A percentile compares a stretch with the other conserved stretches of the same genome.
phyloP scores from a whole-genome alignment of 2,329 filamentous ascomycete species.

The Ceratocystis papillata region DNA sequence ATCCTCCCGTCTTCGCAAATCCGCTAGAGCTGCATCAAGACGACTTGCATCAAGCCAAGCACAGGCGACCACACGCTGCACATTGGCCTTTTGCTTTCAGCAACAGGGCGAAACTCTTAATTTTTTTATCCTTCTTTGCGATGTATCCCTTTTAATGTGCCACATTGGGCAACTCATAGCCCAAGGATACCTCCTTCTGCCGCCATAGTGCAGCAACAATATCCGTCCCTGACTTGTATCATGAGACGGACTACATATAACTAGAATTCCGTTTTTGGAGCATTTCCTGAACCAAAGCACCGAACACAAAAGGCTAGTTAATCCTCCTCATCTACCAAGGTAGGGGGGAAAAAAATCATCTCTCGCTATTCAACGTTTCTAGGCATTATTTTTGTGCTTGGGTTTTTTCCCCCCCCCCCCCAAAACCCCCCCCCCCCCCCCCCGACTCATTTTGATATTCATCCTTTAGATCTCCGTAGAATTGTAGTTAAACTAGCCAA shows the following conservation, averaged over 20 bases:
- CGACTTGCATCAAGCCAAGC: not conserved
- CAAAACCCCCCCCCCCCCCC: no score
- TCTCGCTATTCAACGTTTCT: no score
- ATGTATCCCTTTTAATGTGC: not conserved
- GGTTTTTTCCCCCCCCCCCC: not conserved
- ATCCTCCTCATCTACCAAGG: no score
- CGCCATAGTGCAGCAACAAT: not conserved
- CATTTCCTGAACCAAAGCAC: no score
- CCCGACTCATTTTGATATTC: not conserved
- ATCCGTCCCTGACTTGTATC: not conserved
- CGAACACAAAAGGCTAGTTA: no score
- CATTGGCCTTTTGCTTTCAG: not conserved
- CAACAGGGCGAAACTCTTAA: not conserved
- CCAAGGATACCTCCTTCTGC: not conserved
- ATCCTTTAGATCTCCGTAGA: not conserved
- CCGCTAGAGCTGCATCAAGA: not conserved
- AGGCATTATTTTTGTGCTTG: not conserved
- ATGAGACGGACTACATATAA: not conserved
- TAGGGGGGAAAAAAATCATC: no score
- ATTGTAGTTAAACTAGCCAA: slow-evolving; percentile 3
- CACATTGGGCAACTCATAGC: not conserved
- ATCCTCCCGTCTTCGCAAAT: not conserved
- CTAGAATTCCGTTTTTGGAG: no score
- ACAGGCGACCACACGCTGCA: not conserved
- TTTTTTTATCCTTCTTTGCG: not conserved